These are phyloP conservation scores for Hibiscus mutabilis DNA, from an alignment of 345 rosid species.

Conservation along the genomic window DNA sequence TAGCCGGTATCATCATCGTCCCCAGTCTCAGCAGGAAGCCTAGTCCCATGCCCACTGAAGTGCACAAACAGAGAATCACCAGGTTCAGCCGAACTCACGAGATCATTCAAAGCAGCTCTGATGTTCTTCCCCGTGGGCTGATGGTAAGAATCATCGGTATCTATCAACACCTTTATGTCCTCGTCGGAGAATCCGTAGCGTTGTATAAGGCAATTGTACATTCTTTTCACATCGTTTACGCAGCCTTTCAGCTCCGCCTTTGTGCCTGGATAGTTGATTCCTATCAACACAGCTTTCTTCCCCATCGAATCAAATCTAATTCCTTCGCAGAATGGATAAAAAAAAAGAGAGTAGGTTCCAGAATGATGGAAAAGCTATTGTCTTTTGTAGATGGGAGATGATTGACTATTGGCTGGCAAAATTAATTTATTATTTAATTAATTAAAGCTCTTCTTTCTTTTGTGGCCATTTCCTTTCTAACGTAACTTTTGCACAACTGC, in stretches of 20 bases:
- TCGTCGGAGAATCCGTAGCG: constrained; percentile 62
- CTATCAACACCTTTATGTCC: constrained; percentile 59
- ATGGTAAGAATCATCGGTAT: constrained; percentile 51
- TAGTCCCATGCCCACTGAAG: constrained; percentile 96
- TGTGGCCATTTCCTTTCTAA: too few species aligned
- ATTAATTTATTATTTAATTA: too few species aligned
- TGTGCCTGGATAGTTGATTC: constrained; percentile 74
- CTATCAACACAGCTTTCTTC: constrained; percentile 75
- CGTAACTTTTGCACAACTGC: too few species aligned
- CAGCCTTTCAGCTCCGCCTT: constrained; percentile 90
- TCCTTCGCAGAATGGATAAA: not conserved
- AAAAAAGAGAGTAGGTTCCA: not conserved
- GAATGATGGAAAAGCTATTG: not conserved
- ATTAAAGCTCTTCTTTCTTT: too few species aligned
- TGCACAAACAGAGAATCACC: constrained; percentile 76
- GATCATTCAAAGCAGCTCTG: constrained; percentile 41
- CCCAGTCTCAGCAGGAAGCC: constrained; percentile 93
- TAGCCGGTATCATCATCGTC: constrained; percentile 93
- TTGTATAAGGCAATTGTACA: constrained; percentile 51
- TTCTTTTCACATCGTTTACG: constrained; percentile 70
- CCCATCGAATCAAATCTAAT: constrained; percentile 30
- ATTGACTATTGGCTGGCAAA: not conserved
- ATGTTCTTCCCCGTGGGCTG: constrained; percentile 83
- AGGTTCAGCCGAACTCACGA: constrained; percentile 48
- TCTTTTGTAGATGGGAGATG: not conserved